Evolutionary conservation across 2,329 filamentous ascomycete species (phyloP).

Genomic region (Phialemoniopsis sp.): DNA sequence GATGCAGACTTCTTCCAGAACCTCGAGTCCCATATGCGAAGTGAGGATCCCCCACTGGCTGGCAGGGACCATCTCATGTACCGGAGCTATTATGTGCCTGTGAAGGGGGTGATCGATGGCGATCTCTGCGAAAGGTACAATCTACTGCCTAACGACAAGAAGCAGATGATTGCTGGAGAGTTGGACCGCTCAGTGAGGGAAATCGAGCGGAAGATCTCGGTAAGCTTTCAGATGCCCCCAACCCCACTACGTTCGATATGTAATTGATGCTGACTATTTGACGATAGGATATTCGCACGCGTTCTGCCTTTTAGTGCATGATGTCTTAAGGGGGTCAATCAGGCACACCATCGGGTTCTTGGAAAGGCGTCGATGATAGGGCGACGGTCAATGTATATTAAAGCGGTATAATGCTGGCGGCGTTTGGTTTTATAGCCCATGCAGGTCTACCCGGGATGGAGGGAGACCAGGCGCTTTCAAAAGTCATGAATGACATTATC

Average conservation of each 20-base stretch:
- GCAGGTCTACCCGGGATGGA: too few relatives aligned
- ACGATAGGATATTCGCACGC: constrained; percentile 50
- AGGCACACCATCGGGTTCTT: constrained; percentile 9
- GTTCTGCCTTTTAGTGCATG: constrained; percentile 47
- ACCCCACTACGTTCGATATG: too few relatives aligned
- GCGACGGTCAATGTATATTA: too few relatives aligned
- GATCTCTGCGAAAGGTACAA: constrained; percentile 93
- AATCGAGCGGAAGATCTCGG: constrained; percentile 92
- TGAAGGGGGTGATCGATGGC: constrained; percentile 95
- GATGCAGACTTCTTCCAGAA: constrained; percentile 98
- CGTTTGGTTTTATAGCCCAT: too few relatives aligned
- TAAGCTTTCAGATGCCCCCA: constrained; percentile 23
- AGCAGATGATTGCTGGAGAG: constrained; percentile 91
- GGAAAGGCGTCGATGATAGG: too few relatives aligned
- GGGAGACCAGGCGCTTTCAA: too few relatives aligned
- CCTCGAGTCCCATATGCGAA: constrained; percentile 81
- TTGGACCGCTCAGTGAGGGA: constrained; percentile 86
- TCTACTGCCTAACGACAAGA: constrained; percentile 79
- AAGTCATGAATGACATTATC: too few relatives aligned
- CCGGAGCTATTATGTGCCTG: constrained; percentile 90
- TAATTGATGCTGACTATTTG: too few relatives aligned
- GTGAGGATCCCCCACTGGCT: constrained; percentile 81
- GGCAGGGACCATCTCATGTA: constrained; percentile 96
- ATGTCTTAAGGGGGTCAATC: too few relatives aligned
- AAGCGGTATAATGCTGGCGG: too few relatives aligned